Conservation (phyloP, 2,329 filamentous ascomycete species). For the Epichloe bromicola region DNA sequence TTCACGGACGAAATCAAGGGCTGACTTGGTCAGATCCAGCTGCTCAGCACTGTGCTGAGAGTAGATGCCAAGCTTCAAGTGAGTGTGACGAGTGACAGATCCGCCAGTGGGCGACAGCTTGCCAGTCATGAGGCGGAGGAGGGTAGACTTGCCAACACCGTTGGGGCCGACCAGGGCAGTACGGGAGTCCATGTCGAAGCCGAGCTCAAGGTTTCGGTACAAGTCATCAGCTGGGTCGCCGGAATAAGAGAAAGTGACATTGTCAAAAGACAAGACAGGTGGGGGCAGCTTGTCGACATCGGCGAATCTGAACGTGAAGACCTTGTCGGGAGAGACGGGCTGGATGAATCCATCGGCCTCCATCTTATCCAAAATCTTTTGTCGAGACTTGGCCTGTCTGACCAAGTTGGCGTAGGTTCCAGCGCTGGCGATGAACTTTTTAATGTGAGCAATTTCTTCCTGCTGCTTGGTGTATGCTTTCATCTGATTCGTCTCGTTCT, state of each 20-base stretch:
- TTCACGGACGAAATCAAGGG: constrained; percentile 94
- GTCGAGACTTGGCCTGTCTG: constrained; percentile 93
- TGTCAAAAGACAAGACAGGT: constrained; percentile 88
- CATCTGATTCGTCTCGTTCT: constrained; percentile 96
- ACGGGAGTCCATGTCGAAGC: constrained; percentile 99
- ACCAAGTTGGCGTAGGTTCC: constrained; percentile 99
- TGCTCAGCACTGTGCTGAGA: constrained; percentile 97
- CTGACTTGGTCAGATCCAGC: constrained; percentile 94
- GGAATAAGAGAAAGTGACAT: constrained; percentile 97
- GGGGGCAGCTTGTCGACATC: constrained; percentile 99
- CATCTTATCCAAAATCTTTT: constrained; percentile 99
- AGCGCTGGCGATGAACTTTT: constrained; percentile 98
- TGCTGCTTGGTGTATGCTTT: constrained; percentile 99
- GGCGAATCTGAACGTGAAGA: constrained; percentile 97
- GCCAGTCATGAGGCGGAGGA: constrained; percentile 92
- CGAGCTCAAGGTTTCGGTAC: constrained; percentile 92
- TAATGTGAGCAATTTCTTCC: constrained; percentile 98
- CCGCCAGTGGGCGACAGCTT: constrained; percentile 78
- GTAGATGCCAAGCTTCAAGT: constrained; percentile 97
- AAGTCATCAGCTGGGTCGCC: constrained; percentile 80
- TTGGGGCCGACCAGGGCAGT: constrained; percentile 95
- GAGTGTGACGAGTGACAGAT: constrained; percentile 79
- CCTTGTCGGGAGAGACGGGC: constrained; percentile 68
- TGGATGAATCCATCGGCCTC: constrained; percentile 98
- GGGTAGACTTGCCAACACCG: constrained; percentile 96